Conservation (phyloP, 495 filamentous ascomycete genomes). For the Podospora pseudopauciseta region DNA sequence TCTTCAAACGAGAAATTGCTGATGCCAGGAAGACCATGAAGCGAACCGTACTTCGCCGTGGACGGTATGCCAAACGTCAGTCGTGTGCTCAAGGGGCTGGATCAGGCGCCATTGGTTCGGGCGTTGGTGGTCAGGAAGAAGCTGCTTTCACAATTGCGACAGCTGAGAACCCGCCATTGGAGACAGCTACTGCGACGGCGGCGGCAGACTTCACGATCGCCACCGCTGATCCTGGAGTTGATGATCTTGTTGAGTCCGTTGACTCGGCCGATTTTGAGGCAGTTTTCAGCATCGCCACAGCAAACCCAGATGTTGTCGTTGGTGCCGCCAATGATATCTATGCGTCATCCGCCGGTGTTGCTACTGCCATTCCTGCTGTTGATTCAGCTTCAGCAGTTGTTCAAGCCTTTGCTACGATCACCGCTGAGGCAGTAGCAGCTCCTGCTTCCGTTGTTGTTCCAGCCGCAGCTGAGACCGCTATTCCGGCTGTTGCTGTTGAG, state of each 20-base stretch:
- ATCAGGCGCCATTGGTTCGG: not conserved
- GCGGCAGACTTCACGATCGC: constrained; percentile 6
- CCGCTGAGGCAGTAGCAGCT: constrained; percentile 4
- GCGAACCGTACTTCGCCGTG: constrained; percentile 25
- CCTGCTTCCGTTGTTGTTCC: constrained; percentile 14
- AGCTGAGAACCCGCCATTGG: constrained; percentile 6
- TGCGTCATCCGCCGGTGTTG: constrained; percentile 2
- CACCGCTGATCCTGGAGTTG: constrained; percentile 4
- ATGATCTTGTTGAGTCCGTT: constrained; percentile 1
- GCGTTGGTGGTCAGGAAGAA: constrained; percentile 6
- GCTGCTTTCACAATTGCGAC: constrained; percentile 12
- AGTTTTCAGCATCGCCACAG: constrained; percentile 1
- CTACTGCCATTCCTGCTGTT: constrained; percentile 5
- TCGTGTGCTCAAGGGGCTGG: constrained; percentile 1
- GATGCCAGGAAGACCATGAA: constrained; percentile 30
- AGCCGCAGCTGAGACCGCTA: constrained; percentile 14
- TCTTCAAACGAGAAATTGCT: constrained; percentile 39
- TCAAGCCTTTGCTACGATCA: not conserved
- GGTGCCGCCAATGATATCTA: constrained; percentile 6
- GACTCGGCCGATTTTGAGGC: not conserved
- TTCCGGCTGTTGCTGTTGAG: not conserved
- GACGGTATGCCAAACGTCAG: constrained; percentile 21
- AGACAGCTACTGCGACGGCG: constrained; percentile 8
- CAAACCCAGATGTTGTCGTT: constrained; percentile 4
- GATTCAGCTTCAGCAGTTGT: constrained; percentile 14